Evolutionary conservation across 495 filamentous ascomycete species (phyloP).

Genomic region (Apiosordaria backusii): DNA sequence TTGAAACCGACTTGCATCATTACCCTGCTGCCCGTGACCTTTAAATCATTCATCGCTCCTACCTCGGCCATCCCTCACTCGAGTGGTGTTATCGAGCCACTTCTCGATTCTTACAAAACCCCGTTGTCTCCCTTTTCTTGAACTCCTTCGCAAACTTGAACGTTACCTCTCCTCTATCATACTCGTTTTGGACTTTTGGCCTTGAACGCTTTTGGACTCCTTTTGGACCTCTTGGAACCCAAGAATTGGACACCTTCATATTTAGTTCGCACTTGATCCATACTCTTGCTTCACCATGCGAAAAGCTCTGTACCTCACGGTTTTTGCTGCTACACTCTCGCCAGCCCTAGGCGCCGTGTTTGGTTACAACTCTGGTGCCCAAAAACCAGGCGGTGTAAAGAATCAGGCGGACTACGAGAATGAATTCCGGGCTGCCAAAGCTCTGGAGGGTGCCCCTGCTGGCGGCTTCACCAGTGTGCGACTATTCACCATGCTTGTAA

Average conservation of each 20-base stretch:
- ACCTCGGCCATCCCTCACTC: background rate
- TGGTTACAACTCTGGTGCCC: constrained; percentile 82
- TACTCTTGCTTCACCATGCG: constrained; percentile 30
- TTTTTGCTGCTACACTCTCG: constrained; percentile 31
- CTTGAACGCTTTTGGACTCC: constrained; percentile 3
- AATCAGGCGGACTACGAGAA: constrained; percentile 61
- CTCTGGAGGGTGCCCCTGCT: constrained; percentile 61
- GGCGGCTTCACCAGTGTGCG: constrained; percentile 65
- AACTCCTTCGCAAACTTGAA: background rate
- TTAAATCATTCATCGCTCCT: background rate
- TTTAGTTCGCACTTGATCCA: background rate
- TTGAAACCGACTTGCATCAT: background rate
- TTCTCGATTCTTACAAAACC: background rate
- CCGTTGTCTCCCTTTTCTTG: background rate
- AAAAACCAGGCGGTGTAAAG: constrained; percentile 57
- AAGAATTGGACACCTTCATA: background rate
- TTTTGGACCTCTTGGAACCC: constrained; percentile 2
- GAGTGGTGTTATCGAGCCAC: background rate
- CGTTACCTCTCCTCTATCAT: background rate
- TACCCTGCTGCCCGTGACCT: no score
- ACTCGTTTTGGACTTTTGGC: constrained; percentile 7
- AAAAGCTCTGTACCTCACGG: constrained; percentile 24
- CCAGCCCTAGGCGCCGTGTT: constrained; percentile 42
- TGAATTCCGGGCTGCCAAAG: constrained; percentile 67
- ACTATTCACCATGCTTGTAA: constrained; percentile 50